Evolutionary conservation across 2,329 filamentous ascomycete genomes (phyloP).

Genomic region (Exophiala spinifera): DNA sequence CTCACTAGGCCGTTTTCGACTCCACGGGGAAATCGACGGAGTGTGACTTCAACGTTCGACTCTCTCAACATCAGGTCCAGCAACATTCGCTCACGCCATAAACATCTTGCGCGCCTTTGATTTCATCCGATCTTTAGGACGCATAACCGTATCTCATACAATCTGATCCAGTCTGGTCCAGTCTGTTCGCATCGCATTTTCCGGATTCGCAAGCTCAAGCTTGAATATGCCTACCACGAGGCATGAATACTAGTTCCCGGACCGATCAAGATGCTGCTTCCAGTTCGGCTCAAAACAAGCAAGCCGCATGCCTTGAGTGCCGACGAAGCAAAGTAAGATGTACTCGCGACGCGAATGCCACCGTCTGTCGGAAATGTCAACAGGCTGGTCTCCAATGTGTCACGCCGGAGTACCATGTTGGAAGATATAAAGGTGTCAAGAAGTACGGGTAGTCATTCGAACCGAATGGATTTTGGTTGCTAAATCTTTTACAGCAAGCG

Average conservation of each 20-base stretch:
- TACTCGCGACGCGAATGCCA: conserved; percentile 53
- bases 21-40: too few species aligned
- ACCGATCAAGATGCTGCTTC: conserved; percentile 13
- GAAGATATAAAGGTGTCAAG: conserved; percentile 72
- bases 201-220: background rate
- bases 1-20: too few species aligned
- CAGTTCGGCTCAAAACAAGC: conserved; percentile 19
- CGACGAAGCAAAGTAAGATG: conserved; percentile 67
- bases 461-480: background rate
- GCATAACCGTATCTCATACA: too few species aligned
- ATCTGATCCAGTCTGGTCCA: too few species aligned
- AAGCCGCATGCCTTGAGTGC: conserved; percentile 55
- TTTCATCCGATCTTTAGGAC: too few species aligned
- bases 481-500: conserved; percentile 58
- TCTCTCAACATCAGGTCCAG: too few species aligned
- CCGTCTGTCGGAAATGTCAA: conserved; percentile 60
- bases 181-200: too few species aligned
- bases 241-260: conserved; percentile 21
- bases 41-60: too few species aligned
- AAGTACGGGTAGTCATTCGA: conserved; percentile 52
- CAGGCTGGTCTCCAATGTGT: conserved; percentile 61
- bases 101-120: too few species aligned
- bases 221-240: conserved; percentile 14
- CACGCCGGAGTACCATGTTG: conserved; percentile 69
- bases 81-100: too few species aligned